These are phyloP conservation scores for Colletotrichum graminicola DNA, from an alignment of 2,329 filamentous ascomycete species.

Conservation along the genomic window DNA sequence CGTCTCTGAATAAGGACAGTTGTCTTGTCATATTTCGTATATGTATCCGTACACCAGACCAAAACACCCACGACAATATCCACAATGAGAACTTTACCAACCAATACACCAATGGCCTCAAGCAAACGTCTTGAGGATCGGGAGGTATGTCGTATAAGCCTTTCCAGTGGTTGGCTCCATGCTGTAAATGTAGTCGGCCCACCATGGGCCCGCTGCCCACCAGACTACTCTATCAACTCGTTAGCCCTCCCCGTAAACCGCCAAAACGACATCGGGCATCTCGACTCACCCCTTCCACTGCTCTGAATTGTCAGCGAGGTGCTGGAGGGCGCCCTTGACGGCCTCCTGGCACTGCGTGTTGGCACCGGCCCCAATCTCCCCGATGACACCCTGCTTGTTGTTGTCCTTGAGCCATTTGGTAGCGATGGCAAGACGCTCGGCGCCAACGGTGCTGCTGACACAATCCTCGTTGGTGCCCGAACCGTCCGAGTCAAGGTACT, in stretches of 20 bases:
- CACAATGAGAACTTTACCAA: constrained; percentile 17
- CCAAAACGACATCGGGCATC: not conserved
- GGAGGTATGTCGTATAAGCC: constrained; percentile 48
- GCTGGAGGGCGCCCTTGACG: constrained; percentile 60
- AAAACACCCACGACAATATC: constrained; percentile 20
- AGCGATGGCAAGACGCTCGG: constrained; percentile 57
- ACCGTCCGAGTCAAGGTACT: constrained; percentile 63
- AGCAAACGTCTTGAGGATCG: constrained; percentile 34
- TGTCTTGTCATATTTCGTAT: constrained; percentile 22
- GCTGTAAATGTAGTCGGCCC: constrained; percentile 58
- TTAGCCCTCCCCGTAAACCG: not conserved
- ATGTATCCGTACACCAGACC: constrained; percentile 14
- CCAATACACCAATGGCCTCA: not conserved
- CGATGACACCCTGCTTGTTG: constrained; percentile 62
- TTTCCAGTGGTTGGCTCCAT: constrained; percentile 55
- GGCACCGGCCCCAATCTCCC: constrained; percentile 63
- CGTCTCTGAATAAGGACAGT: not conserved
- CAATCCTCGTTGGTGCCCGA: constrained; percentile 59
- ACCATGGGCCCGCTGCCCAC: constrained; percentile 64
- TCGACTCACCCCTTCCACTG: constrained; percentile 59
- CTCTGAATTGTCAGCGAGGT: constrained; percentile 62
- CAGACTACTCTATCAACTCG: constrained; percentile 58
- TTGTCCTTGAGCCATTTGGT: constrained; percentile 63
- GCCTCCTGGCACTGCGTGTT: constrained; percentile 61
- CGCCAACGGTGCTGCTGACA: constrained; percentile 58